A percentile compares a stretch with the other conserved stretches of the same genome.
Evolutionary conservation across 2,329 filamentous ascomycete genomes (phyloP).

Genomic region (Alternaria sp.): DNA sequence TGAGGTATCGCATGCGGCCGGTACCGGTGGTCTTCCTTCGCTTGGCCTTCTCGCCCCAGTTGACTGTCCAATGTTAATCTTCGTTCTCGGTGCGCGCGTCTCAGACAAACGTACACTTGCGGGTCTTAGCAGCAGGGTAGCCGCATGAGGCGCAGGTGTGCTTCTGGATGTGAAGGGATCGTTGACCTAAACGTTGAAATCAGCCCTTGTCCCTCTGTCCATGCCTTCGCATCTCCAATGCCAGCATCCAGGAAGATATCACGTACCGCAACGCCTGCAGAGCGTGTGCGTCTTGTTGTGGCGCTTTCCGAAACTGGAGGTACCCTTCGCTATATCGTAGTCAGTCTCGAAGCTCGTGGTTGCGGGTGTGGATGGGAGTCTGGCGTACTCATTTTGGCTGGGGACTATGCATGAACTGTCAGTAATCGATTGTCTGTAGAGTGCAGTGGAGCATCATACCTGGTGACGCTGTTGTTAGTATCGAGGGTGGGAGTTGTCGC

Average conservation of each 20-base stretch:
- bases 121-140: slow-evolving; percentile 95
- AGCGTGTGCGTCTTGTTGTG: slow-evolving; percentile 99
- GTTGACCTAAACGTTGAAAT: slow-evolving; percentile 70
- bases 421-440: slow-evolving; percentile 25
- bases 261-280: slow-evolving; percentile 98
- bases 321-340: slow-evolving; percentile 70
- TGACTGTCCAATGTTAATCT: slow-evolving; percentile 69
- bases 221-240: slow-evolving; percentile 18
- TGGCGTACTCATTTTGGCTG: slow-evolving; percentile 68
- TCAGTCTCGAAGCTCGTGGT: slow-evolving; percentile 53
- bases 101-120: slow-evolving; percentile 86
- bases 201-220: slow-evolving; percentile 42
- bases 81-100: slow-evolving; percentile 14
- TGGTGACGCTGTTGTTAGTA: slow-evolving; percentile 51
- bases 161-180: slow-evolving; percentile 99
- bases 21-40: slow-evolving; percentile 99
- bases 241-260: slow-evolving; percentile 25
- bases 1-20: slow-evolving; percentile 94
- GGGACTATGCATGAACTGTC: slow-evolving; percentile 48
- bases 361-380: slow-evolving; percentile 33
- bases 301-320: slow-evolving; percentile 77
- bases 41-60: slow-evolving; percentile 99
- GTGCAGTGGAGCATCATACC: slow-evolving; percentile 33
- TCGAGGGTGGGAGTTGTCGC: slow-evolving; percentile 33
- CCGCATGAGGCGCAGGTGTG: slow-evolving; percentile 95